Conservation (phyloP, 768 basidiomycete genomes). For the Hypholoma sublateritium region DNA sequence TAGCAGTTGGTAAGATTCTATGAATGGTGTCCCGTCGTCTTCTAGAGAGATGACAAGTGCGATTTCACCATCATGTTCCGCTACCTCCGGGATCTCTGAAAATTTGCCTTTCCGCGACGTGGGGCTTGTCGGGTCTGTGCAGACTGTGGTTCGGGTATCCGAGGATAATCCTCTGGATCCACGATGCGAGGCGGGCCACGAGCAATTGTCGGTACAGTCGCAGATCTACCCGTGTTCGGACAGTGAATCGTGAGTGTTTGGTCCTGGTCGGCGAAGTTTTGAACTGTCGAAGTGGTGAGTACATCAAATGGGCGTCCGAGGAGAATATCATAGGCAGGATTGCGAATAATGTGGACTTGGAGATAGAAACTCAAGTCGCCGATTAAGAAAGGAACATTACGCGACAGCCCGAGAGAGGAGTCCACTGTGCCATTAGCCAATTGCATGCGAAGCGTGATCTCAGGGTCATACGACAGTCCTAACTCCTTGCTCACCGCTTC, state of each 20-base stretch:
- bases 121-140: background rate
- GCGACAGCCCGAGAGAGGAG: conserved; percentile 20
- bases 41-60: conserved; percentile 5
- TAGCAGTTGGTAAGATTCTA: background rate
- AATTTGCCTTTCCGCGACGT: background rate
- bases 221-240: conserved; percentile 11
- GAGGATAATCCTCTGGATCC: background rate
- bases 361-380: conserved; percentile 23
- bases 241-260: conserved; percentile 17
- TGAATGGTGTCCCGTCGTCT: background rate
- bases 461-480: conserved; percentile 19
- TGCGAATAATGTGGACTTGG: conserved; percentile 26
- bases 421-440: conserved; percentile 22
- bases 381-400: conserved; percentile 22
- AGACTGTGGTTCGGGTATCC: no score
- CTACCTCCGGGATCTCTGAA: conserved; percentile 18
- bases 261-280: conserved; percentile 13
- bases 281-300: conserved; percentile 12
- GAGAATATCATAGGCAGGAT: conserved; percentile 20
- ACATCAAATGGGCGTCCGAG: conserved; percentile 23
- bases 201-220: conserved; percentile 13
- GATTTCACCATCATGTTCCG: conserved; percentile 11
- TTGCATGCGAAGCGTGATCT: conserved; percentile 20
- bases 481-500: conserved; percentile 16
- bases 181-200: background rate